These are phyloP conservation scores for Cyclocybe cylindracea DNA, from an alignment of 768 basidiomycete species.

Conservation along the genomic window DNA sequence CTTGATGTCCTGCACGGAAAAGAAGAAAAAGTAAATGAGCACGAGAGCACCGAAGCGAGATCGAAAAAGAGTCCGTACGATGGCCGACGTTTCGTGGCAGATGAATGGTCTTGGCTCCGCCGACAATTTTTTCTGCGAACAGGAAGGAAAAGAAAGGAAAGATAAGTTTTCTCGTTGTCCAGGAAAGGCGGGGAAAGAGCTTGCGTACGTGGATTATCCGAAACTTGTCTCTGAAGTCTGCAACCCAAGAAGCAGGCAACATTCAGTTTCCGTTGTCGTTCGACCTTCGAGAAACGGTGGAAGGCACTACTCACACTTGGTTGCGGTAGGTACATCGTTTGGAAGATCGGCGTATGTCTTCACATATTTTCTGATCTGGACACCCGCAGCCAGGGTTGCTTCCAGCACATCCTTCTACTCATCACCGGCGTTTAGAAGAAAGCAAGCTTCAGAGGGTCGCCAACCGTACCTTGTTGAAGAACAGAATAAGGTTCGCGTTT, in stretches of 20 bases:
- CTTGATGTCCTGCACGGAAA: constrained; percentile 34
- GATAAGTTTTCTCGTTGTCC: background rate
- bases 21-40: background rate
- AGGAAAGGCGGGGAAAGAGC: background rate
- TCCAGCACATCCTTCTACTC: constrained; percentile 52
- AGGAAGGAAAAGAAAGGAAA: constrained; percentile 1
- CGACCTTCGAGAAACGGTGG: background rate
- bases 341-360: constrained; percentile 59
- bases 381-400: constrained; percentile 55
- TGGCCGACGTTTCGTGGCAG: constrained; percentile 70
- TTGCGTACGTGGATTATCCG: constrained; percentile 56
- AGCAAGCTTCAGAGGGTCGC: background rate
- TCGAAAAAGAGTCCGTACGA: constrained; percentile 39
- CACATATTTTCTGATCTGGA: constrained; percentile 58
- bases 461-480: constrained; percentile 66
- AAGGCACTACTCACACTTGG: constrained; percentile 50
- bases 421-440: background rate
- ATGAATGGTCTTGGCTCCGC: constrained; percentile 61
- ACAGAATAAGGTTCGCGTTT: constrained; percentile 66
- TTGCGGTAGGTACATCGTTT: constrained; percentile 60
- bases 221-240: constrained; percentile 76
- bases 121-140: constrained; percentile 52
- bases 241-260: background rate
- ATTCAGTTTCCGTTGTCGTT: background rate
- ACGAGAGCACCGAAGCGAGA: background rate